A percentile compares a stretch with the other conserved stretches of the same genome.
phyloP scores from a whole-genome alignment of 495 filamentous ascomycete species.

The Neurospora sp. region DNA sequence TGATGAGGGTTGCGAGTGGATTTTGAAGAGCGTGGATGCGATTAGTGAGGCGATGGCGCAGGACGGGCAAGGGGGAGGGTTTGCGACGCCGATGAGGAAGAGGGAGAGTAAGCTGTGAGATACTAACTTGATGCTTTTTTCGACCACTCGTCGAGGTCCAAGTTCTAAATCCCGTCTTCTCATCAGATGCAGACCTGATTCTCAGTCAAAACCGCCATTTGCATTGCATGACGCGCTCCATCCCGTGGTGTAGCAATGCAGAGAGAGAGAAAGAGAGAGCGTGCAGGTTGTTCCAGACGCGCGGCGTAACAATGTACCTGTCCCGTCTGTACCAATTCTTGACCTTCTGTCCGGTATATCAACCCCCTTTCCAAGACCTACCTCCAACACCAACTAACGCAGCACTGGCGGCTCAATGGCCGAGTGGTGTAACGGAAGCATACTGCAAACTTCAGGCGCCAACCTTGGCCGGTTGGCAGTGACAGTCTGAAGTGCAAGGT shows the following conservation, averaged over 20 bases:
- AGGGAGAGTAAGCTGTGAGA: neutral
- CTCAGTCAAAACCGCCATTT: too few species aligned
- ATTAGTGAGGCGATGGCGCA: conserved; percentile 55
- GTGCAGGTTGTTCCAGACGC: too few species aligned
- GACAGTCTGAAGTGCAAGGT: neutral
- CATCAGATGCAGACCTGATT: too few species aligned
- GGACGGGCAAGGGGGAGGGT: conserved; percentile 33
- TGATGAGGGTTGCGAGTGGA: conserved; percentile 65
- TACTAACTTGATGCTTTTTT: conserved; percentile 2
- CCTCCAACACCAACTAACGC: neutral
- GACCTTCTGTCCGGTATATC: neutral
- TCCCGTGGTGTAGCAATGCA: too few species aligned
- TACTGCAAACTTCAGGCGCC: neutral
- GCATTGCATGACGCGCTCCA: too few species aligned
- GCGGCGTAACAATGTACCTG: too few species aligned
- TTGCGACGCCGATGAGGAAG: conserved; percentile 40
- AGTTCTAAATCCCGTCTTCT: too few species aligned
- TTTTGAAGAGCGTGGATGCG: conserved; percentile 56
- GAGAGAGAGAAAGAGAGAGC: too few species aligned
- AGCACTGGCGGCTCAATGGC: neutral
- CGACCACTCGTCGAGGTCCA: neutral
- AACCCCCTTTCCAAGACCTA: neutral
- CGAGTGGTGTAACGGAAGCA: neutral
- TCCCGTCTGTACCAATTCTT: too few species aligned
- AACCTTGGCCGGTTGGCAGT: neutral